Base-by-base conservation (phyloP, 2,329 filamentous ascomycete species). In the Pseudogymnoascus sp. region DNA sequence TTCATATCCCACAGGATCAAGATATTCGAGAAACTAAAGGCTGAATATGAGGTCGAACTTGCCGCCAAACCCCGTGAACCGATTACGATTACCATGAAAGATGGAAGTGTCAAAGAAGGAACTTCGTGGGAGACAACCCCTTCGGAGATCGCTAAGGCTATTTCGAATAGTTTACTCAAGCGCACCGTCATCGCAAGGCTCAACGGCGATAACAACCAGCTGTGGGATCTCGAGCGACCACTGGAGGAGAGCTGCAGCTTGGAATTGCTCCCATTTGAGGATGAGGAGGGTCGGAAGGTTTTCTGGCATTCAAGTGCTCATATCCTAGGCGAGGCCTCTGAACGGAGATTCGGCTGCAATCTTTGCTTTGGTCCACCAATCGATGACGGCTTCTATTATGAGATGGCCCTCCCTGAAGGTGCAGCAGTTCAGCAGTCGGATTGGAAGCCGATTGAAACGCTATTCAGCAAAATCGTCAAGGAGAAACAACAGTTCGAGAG, bases 301-400 rank as follows among this genome's bases (percentile, higher is more conserved):
- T 99, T 97, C 79, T 99, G 93, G 93, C 94, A 97, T 77, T 96
- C 91, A 19, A 93, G 89, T 70, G 94, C 94, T 49, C 94, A 99
- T 75, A 88, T 96, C 67, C 84, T 99, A n/a, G 94, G 94, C 69
- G 94, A 97, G 77, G 92, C 92, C 64, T 90, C 89, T 59, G 94
- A 99, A 77, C 84, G 89, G 72, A 84, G 92, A 70, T 99, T 92
- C 73, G 91, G 92, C 64, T 97, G 93, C 77, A 88, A 90, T 70
- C 84, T 97, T 52, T 97, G 92, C 75, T 95, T 97, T 73, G 94
- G 94, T 23, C 94, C 94, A 35, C 94, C 91, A 8, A 92, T 93
- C 49, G 86, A 92, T 61, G 88, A 92, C 75, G 93, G 92, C 39
- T 97, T 96, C 81, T 97, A 96, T 82, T 97, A 97, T 76, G 91